Base-by-base conservation (phyloP, 176 grass and related monocot genomes). In the Melocanna baccifera region DNA sequence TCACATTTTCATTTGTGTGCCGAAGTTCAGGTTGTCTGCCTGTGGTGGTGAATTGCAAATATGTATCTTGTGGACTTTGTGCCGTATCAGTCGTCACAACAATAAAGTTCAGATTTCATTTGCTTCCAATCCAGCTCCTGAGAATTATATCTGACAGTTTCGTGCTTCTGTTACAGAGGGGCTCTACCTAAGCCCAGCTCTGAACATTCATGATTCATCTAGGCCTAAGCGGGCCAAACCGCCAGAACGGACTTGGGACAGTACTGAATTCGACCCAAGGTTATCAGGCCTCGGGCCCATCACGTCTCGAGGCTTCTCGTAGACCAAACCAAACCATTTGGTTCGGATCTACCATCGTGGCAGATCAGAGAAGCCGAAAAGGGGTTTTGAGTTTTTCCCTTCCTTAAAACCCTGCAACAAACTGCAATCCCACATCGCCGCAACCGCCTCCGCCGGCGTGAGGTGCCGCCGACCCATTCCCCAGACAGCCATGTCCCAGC, bases 401-500 rank as follows among this genome's bases (percentile, higher is more conserved):
- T 19, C 2, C 16, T 18, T 30, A 86, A 90, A 90, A 81, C 88
- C 83, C 84, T 81, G 55, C 42, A 0, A 46, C 69, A 2, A 72
- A 56, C 40, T 48, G 26, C 30, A 36, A 30, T 34, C 59, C 26
- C 76, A 56, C 76, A 22, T 53, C 55, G 23, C 34, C 56, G 30
- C 29, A 9, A 32, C 56, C 57, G 58, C 84, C 69, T 26, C 40
- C 45, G 25, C 23, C 68, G 19, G 22, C 51, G 51, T 15, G 52
- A 61, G 62, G 62, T 55, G 18, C 10, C 28, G 75, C 69, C 20
- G 62, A 85, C 52, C 82, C 82, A 32, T 30, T 55, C 9, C 46
- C 69, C 47, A 7, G 29, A 30, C 43, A 14, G 55, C 84, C 72
- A 94, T 94, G 92, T 81, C 79, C 10, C 83, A 74, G 57, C 51